phyloP scores from a whole-genome alignment of 352 stramenopile species.

The Pythium dissotocum region DNA sequence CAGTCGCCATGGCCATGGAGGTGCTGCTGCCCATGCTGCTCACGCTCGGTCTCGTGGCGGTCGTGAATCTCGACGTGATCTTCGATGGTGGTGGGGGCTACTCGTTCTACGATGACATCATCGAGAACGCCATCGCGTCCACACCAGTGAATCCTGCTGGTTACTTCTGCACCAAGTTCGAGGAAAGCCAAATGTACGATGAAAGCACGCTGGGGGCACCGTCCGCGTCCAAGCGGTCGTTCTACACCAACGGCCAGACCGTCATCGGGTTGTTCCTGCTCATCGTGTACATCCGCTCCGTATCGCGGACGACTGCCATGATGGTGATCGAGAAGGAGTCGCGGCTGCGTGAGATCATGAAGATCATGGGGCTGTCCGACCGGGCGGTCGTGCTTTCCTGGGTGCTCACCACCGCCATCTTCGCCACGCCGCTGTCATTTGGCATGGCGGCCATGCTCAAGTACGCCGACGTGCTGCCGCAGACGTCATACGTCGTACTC shows the following conservation, averaged over 20 bases:
- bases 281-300: slow-evolving; percentile 38
- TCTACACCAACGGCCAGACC: slow-evolving; percentile 36
- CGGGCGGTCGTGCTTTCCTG: slow-evolving; percentile 61
- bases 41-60: slow-evolving; percentile 20
- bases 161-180: background rate
- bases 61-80: slow-evolving; percentile 31
- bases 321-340: slow-evolving; percentile 92
- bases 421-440: background rate
- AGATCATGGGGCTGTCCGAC: slow-evolving; percentile 92
- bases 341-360: slow-evolving; percentile 90
- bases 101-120: background rate
- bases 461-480: slow-evolving; percentile 47
- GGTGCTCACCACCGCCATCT: slow-evolving; percentile 81
- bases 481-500: slow-evolving; percentile 48
- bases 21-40: slow-evolving; percentile 33
- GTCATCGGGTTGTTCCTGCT: slow-evolving; percentile 36
- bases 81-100: background rate
- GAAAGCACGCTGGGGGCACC: too few species aligned
- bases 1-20: slow-evolving; percentile 28
- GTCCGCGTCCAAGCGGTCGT: slow-evolving; percentile 20
- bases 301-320: slow-evolving; percentile 53
- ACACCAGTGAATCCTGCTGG: background rate
- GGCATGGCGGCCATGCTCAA: slow-evolving; percentile 2
- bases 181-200: background rate
- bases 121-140: background rate